Conservation (phyloP, 2,329 filamentous ascomycete genomes). For the Trichoderma gracile region DNA sequence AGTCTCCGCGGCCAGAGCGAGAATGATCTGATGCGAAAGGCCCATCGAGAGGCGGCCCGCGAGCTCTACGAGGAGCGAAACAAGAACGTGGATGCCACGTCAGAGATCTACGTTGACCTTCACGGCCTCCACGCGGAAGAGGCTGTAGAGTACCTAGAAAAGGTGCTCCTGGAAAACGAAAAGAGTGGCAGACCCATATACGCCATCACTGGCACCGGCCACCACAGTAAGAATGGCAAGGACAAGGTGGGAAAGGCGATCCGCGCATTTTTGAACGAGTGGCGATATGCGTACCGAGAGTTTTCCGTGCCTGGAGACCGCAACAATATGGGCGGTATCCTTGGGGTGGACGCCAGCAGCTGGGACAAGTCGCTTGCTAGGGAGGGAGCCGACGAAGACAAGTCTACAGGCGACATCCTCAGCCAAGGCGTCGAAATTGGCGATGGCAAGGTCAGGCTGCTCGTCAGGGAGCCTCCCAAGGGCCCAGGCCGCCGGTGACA, state of each 20-base stretch:
- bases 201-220: constrained; percentile 93
- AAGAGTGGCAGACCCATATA: constrained; percentile 77
- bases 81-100: constrained; percentile 57
- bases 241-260: constrained; percentile 97
- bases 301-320: constrained; percentile 96
- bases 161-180: constrained; percentile 79
- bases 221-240: constrained; percentile 98
- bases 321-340: constrained; percentile 74
- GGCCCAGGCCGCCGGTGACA: constrained; percentile 52
- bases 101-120: constrained; percentile 90
- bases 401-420: constrained; percentile 57
- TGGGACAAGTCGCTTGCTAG: constrained; percentile 63
- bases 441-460: constrained; percentile 64
- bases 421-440: constrained; percentile 68
- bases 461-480: constrained; percentile 62
- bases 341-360: constrained; percentile 67
- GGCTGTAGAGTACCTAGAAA: constrained; percentile 90
- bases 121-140: constrained; percentile 99
- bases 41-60: constrained; percentile 88
- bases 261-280: constrained; percentile 87
- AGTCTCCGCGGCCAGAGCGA: constrained; percentile 93
- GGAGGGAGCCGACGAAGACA: constrained; percentile 47
- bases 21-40: constrained; percentile 96
- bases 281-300: constrained; percentile 93
- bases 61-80: constrained; percentile 94